These are phyloP conservation scores for Leucoagaricus sp. DNA, from an alignment of 1,284 basidiomycete genomes.

Conservation along the genomic window DNA sequence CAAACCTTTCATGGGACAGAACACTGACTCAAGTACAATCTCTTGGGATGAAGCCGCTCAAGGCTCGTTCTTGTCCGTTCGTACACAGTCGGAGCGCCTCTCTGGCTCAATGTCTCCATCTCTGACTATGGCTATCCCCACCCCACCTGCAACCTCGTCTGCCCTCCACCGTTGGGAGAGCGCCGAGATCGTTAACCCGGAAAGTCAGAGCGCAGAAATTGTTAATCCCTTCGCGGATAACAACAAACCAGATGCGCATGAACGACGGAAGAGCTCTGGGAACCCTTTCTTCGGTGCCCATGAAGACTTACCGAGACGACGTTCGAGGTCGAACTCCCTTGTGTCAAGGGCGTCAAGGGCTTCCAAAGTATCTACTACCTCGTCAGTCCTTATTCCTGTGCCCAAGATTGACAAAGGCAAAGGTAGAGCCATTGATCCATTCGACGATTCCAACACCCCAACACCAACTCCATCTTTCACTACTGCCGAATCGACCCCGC, in stretches of 20 bases:
- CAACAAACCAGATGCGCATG: slow-evolving; percentile 21
- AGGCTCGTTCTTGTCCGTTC: slow-evolving; percentile 52
- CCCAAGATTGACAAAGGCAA: slow-evolving; percentile 31
- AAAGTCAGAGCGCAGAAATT: slow-evolving; percentile 30
- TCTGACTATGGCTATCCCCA: slow-evolving; percentile 56
- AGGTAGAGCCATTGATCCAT: slow-evolving; percentile 23
- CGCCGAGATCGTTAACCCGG: slow-evolving; percentile 61
- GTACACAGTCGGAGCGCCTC: slow-evolving; percentile 31
- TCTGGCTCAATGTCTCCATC: slow-evolving; percentile 46
- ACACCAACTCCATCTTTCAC: not conserved
- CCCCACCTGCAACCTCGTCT: slow-evolving; percentile 52
- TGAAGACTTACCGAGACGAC: slow-evolving; percentile 19
- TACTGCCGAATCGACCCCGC: not conserved
- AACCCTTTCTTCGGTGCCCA: slow-evolving; percentile 70
- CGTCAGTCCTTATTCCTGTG: slow-evolving; percentile 17
- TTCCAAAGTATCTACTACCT: slow-evolving; percentile 20
- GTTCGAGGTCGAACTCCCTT: slow-evolving; percentile 25
- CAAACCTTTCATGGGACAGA: slow-evolving; percentile 45
- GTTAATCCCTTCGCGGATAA: slow-evolving; percentile 47
- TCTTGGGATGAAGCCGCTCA: slow-evolving; percentile 61
- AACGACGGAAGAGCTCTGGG: slow-evolving; percentile 37
- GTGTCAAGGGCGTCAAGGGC: slow-evolving; percentile 25
- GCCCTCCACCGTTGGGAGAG: slow-evolving; percentile 67
- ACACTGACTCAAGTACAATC: slow-evolving; percentile 33
- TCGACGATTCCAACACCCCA: not conserved